Evolutionary conservation across 805 yeast species (phyloP).

Genomic region (Lipomyces spencermartinsiae): DNA sequence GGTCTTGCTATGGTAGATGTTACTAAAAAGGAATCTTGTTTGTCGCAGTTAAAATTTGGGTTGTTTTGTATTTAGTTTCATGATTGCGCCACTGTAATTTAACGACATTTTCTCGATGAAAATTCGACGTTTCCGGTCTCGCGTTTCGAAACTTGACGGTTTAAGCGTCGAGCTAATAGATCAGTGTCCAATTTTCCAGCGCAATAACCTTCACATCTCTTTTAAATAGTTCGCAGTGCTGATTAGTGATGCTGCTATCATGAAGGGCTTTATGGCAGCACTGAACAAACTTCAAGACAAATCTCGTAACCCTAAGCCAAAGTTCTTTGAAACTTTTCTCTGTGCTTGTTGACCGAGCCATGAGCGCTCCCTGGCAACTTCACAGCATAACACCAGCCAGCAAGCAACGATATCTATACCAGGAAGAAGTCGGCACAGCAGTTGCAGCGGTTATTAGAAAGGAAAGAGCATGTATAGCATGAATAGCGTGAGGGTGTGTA

Average conservation of each 20-base stretch:
- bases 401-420: not conserved
- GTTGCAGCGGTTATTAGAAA: not conserved
- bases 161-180: no score
- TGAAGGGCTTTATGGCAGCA: not conserved
- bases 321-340: not conserved
- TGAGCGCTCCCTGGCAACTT: not conserved
- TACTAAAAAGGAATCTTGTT: not conserved
- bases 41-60: not conserved
- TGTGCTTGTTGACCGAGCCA: not conserved
- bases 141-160: no score
- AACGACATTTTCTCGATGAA: not conserved
- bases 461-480: not conserved
- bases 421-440: not conserved
- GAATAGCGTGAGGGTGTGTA: not conserved
- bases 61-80: constrained; percentile 1
- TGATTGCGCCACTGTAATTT: constrained; percentile 1
- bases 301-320: constrained; percentile 1
- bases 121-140: not conserved
- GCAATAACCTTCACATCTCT: no score
- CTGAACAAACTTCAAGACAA: not conserved
- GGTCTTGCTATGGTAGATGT: not conserved
- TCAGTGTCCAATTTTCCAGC: no score
- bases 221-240: not conserved
- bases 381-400: no score
- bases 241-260: not conserved